Conservation (phyloP, 306 rosid genomes). For the Sophora flavescens region DNA sequence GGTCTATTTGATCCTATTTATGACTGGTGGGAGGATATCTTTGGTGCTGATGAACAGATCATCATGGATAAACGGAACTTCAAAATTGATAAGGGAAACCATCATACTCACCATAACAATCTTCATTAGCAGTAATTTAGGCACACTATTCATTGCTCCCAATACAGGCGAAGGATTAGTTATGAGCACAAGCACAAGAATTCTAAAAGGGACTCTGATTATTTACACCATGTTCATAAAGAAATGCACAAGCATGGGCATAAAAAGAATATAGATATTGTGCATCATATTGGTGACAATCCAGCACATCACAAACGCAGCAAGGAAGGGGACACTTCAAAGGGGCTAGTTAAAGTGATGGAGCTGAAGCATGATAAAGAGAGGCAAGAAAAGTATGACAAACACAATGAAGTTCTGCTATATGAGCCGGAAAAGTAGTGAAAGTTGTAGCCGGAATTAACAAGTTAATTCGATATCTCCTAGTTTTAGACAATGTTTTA, state of each 20-base stretch:
- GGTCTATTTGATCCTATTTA: slow-evolving; percentile 92
- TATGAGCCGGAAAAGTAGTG: slow-evolving; percentile 46
- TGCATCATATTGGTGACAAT: slow-evolving; percentile 51
- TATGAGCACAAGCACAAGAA: slow-evolving; percentile 61
- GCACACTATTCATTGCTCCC: slow-evolving; percentile 54
- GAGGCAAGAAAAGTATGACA: slow-evolving; percentile 46
- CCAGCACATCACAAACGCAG: slow-evolving; percentile 47
- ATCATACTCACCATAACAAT: slow-evolving; percentile 45
- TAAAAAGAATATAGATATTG: slow-evolving; percentile 43
- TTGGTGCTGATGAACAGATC: slow-evolving; percentile 49
- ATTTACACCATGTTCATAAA: slow-evolving; percentile 61
- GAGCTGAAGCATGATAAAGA: slow-evolving; percentile 44
- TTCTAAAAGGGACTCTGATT: slow-evolving; percentile 54
- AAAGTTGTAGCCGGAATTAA: slow-evolving; percentile 10
- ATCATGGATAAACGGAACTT: slow-evolving; percentile 40
- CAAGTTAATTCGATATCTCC: slow-evolving; percentile 7
- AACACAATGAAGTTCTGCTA: slow-evolving; percentile 37
- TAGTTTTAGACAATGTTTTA: slow-evolving; percentile 4
- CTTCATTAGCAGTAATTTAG: slow-evolving; percentile 53
- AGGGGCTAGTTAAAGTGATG: slow-evolving; percentile 40
- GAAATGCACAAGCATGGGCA: slow-evolving; percentile 67
- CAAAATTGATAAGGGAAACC: slow-evolving; percentile 47
- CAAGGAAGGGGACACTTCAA: slow-evolving; percentile 48
- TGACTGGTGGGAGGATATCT: slow-evolving; percentile 87
- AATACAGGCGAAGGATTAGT: slow-evolving; percentile 52